These are phyloP conservation scores for Trichoderma gamsii DNA, from an alignment of 495 filamentous ascomycete species.

Conservation along the genomic window DNA sequence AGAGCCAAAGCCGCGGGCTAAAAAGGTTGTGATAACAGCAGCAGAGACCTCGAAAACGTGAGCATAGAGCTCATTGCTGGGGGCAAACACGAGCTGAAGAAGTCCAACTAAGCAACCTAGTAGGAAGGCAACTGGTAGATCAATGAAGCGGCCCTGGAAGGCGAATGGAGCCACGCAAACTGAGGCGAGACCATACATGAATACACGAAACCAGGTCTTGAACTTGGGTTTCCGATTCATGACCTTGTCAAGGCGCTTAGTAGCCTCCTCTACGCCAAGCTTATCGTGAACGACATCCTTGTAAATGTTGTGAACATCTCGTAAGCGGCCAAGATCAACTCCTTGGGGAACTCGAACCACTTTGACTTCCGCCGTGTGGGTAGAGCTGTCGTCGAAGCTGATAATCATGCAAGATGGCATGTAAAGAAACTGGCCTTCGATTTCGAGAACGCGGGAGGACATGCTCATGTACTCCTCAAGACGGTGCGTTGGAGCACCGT, in stretches of 20 bases:
- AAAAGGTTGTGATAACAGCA: conserved; percentile 80
- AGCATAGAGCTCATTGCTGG: conserved; percentile 70
- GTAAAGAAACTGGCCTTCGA: conserved; percentile 88
- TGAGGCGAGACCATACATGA: conserved; percentile 79
- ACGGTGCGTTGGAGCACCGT: conserved; percentile 71
- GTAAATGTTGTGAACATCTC: conserved; percentile 83
- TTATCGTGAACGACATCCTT: conserved; percentile 89
- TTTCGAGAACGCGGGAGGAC: conserved; percentile 81
- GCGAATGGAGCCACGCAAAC: conserved; percentile 80
- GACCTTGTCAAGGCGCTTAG: conserved; percentile 58
- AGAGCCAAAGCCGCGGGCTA: conserved; percentile 81
- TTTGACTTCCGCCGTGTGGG: conserved; percentile 90
- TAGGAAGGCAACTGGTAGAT: conserved; percentile 81
- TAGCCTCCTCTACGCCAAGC: conserved; percentile 81
- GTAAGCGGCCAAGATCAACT: conserved; percentile 76
- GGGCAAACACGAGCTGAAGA: conserved; percentile 73
- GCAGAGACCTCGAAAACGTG: conserved; percentile 92
- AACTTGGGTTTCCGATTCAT: conserved; percentile 58
- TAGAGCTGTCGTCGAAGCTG: conserved; percentile 82
- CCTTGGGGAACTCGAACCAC: conserved; percentile 71
- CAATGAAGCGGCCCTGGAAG: conserved; percentile 78
- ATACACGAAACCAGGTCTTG: conserved; percentile 62
- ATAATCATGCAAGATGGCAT: conserved; percentile 94
- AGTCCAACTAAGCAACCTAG: conserved; percentile 78
- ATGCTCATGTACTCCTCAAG: conserved; percentile 82